Evolutionary conservation across 139 green algal genomes (phyloP).

Genomic region (Micractinium conductrix): DNA sequence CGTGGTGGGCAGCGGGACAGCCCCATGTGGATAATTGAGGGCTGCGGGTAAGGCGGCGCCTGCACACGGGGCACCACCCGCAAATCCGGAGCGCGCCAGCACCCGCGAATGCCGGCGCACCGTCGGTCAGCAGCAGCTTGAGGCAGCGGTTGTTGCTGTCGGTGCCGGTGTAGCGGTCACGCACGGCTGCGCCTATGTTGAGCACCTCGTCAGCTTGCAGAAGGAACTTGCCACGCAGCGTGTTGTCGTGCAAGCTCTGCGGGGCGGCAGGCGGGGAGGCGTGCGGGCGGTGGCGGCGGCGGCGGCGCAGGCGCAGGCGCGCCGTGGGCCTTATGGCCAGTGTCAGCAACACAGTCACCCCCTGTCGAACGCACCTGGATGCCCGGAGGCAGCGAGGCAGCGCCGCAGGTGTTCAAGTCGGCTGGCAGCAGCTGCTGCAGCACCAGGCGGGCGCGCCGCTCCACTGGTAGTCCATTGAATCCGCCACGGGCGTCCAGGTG

Average conservation of each 20-base stretch:
- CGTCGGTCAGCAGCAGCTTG: slow-evolving; percentile 78
- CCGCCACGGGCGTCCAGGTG: background rate
- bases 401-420: slow-evolving; percentile 22
- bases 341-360: too few species aligned
- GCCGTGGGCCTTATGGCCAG: too few species aligned
- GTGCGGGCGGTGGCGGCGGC: background rate
- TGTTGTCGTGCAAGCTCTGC: slow-evolving; percentile 60
- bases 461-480: too few species aligned
- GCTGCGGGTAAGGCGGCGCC: background rate
- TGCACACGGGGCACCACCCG: background rate
- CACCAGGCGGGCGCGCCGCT: background rate
- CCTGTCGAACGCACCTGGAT: slow-evolving; percentile 6
- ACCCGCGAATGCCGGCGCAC: too few species aligned
- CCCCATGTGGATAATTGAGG: background rate
- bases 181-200: slow-evolving; percentile 66
- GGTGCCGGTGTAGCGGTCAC: slow-evolving; percentile 65
- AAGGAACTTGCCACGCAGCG: slow-evolving; percentile 64
- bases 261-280: background rate
- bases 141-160: slow-evolving; percentile 60
- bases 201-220: slow-evolving; percentile 79
- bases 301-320: background rate
- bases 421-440: slow-evolving; percentile 18
- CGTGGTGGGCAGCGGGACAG: background rate
- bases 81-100: background rate
- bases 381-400: background rate